phyloP scores from a whole-genome alignment of 202 grass and related monocot genomes.

The Setaria italica region DNA sequence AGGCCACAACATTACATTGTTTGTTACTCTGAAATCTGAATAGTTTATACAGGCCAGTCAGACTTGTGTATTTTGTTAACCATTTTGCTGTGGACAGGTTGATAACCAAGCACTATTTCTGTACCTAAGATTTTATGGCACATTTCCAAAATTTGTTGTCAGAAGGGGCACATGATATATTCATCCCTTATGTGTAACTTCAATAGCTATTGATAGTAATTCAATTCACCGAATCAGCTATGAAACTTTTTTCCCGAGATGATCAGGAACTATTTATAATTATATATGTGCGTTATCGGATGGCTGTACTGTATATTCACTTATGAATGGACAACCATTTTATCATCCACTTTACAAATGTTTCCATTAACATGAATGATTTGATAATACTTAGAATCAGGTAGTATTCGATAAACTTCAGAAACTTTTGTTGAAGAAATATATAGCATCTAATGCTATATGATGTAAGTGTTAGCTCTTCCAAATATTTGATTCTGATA shows the following conservation, averaged over 20 bases:
- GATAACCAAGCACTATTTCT: not conserved
- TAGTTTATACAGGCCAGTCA: not conserved
- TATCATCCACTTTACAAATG: not conserved
- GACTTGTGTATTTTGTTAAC: not conserved
- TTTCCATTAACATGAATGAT: not conserved
- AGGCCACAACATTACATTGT: not conserved
- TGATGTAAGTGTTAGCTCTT: not conserved
- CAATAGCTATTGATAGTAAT: not conserved
- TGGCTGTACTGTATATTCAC: not conserved
- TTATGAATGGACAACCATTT: not conserved
- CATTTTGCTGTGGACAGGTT: not conserved
- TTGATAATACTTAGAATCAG: not conserved
- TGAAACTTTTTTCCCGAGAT: not conserved
- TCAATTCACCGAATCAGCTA: not conserved
- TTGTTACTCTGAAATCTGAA: not conserved
- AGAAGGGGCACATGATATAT: not conserved
- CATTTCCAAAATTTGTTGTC: not conserved
- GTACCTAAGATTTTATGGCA: not conserved
- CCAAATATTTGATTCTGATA: not conserved
- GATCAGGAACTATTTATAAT: not conserved
- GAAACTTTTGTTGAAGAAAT: not conserved
- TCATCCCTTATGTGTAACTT: conserved; percentile 2
- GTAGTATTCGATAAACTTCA: not conserved
- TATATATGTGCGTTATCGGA: not conserved
- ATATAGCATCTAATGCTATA: not conserved